These are phyloP conservation scores for Sporothrix brunneoviolacea DNA, from an alignment of 2,329 filamentous ascomycete species.

Conservation along the genomic window DNA sequence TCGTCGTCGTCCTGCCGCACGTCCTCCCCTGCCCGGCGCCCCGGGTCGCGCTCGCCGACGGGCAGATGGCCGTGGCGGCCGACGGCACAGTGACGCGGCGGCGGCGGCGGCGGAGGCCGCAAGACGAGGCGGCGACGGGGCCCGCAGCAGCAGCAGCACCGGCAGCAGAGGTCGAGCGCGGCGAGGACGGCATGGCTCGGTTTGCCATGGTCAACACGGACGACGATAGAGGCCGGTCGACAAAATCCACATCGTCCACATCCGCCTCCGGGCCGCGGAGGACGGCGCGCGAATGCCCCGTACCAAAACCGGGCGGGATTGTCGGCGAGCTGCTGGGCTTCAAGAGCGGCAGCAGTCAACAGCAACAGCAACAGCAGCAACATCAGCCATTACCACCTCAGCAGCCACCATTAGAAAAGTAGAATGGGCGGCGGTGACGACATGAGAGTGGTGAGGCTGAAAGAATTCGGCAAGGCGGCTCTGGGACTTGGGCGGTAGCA, in stretches of 20 bases:
- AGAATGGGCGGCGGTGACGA: too few species aligned
- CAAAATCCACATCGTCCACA: conserved; percentile 24
- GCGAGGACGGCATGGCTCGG: conserved; percentile 41
- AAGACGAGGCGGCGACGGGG: not conserved
- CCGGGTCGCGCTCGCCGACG: conserved; percentile 67
- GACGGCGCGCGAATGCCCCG: conserved; percentile 69
- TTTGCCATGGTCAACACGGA: conserved; percentile 33
- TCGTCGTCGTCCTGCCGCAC: conserved; percentile 88
- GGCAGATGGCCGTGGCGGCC: conserved; percentile 41
- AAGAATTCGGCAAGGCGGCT: too few species aligned
- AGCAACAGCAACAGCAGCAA: conserved; percentile 16
- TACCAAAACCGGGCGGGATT: conserved; percentile 78
- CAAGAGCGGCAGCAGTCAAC: conserved; percentile 26
- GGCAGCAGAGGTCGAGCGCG: conserved; percentile 31
- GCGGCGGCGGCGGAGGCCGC: conserved; percentile 31
- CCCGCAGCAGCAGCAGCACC: conserved; percentile 12
- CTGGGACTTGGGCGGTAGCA: too few species aligned
- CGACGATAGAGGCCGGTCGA: not conserved
- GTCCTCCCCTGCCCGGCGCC: conserved; percentile 85
- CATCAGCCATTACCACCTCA: not conserved
- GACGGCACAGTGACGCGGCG: conserved; percentile 33
- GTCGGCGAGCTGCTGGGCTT: conserved; percentile 54
- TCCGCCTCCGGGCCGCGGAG: conserved; percentile 35
- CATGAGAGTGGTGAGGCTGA: too few species aligned
- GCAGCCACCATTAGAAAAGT: not conserved